Evolutionary conservation across 805 yeast species (phyloP).

Genomic region (Kodamaea hsintzibuensis): DNA sequence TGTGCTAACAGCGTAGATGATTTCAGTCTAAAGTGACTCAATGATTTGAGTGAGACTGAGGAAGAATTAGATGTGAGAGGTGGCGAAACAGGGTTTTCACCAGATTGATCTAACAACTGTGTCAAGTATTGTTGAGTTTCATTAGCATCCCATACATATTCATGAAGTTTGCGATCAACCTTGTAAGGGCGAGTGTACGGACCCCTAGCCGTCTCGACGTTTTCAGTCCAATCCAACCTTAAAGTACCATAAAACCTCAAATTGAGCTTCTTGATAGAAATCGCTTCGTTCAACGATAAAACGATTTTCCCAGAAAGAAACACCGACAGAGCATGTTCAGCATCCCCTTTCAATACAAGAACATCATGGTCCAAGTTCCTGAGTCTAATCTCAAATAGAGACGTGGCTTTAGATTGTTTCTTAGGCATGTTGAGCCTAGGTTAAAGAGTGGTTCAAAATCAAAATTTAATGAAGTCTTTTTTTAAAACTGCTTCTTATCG

Average conservation of each 20-base stretch:
- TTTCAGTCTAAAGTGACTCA: constrained; percentile 21
- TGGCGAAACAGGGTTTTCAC: constrained; percentile 32
- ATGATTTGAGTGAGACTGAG: constrained; percentile 21
- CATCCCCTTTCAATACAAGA: constrained; percentile 74
- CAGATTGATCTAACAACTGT: constrained; percentile 29
- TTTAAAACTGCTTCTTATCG: background rate
- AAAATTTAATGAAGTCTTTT: background rate
- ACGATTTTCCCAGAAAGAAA: constrained; percentile 77
- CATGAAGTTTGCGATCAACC: constrained; percentile 66
- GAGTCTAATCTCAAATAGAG: constrained; percentile 53
- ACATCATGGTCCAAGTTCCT: constrained; percentile 75
- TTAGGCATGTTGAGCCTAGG: constrained; percentile 16
- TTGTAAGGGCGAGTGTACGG: constrained; percentile 47
- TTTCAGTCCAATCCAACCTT: constrained; percentile 64
- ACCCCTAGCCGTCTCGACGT: constrained; percentile 47
- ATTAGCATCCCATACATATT: constrained; percentile 74
- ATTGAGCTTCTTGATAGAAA: constrained; percentile 62
- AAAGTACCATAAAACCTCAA: constrained; percentile 68
- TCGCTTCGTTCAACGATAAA: constrained; percentile 72
- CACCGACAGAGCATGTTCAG: constrained; percentile 75
- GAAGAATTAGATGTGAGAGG: constrained; percentile 11
- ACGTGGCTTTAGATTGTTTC: constrained; percentile 27
- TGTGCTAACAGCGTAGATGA: constrained; percentile 32
- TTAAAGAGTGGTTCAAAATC: background rate
- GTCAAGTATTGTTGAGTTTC: constrained; percentile 49